These are phyloP conservation scores for Metschnikowia matae DNA, from an alignment of 805 yeast species.

Conservation along the genomic window DNA sequence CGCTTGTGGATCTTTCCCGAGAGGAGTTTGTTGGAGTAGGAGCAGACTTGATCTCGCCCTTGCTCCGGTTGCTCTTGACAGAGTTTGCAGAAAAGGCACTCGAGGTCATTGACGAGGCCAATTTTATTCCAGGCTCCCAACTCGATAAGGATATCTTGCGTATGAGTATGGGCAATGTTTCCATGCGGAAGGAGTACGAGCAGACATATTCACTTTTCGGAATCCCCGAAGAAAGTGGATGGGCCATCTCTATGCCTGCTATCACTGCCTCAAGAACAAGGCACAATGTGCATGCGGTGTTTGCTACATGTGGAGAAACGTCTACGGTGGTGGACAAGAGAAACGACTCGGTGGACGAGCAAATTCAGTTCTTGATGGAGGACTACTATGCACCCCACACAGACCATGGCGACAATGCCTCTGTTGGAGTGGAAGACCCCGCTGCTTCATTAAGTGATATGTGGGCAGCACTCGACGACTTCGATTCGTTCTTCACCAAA, in stretches of 20 bases:
- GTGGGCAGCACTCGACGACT: slow-evolving; percentile 88
- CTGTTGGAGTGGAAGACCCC: slow-evolving; percentile 52
- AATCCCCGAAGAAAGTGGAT: slow-evolving; percentile 90
- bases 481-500: slow-evolving; percentile 83
- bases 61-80: slow-evolving; percentile 71
- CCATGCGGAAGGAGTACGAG: slow-evolving; percentile 76
- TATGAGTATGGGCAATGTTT: slow-evolving; percentile 82
- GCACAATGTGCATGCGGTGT: slow-evolving; percentile 93
- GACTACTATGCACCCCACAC: slow-evolving; percentile 43
- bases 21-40: slow-evolving; percentile 87
- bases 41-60: slow-evolving; percentile 90
- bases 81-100: slow-evolving; percentile 87
- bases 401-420: slow-evolving; percentile 42
- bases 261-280: slow-evolving; percentile 84
- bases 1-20: slow-evolving; percentile 68
- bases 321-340: slow-evolving; percentile 26
- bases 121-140: slow-evolving; percentile 81
- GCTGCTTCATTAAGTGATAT: slow-evolving; percentile 80
- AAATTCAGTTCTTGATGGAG: slow-evolving; percentile 56
- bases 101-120: slow-evolving; percentile 84
- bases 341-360: slow-evolving; percentile 26
- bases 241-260: slow-evolving; percentile 97
- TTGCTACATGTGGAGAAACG: slow-evolving; percentile 67
- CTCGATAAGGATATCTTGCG: slow-evolving; percentile 88
- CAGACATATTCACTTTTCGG: slow-evolving; percentile 89